Percentiles rank a stretch among this genome's conserved stretches.
phyloP scores from a whole-genome alignment of 73 alveolate species.

The Loxodes magnus region DNA sequence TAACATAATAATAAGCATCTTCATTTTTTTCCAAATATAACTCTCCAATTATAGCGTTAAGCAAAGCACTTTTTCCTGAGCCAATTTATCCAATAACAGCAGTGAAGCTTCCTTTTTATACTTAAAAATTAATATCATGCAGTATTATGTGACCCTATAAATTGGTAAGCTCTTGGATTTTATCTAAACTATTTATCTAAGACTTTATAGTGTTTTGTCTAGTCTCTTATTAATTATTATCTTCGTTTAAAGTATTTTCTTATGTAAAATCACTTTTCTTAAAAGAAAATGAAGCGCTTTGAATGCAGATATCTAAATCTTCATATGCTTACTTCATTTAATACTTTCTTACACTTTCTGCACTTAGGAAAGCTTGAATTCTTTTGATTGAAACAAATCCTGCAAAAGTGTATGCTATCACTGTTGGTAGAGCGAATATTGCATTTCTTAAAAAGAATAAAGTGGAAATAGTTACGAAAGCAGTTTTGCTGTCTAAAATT shows the following conservation, averaged over 20 bases:
- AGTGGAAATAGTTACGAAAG: not conserved
- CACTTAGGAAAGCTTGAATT: not conserved
- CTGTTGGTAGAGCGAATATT: not conserved
- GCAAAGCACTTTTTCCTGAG: constrained; percentile 43
- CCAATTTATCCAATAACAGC: constrained; percentile 55
- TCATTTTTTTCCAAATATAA: constrained; percentile 10
- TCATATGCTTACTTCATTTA: constrained; percentile 18
- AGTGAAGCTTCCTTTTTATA: constrained; percentile 31
- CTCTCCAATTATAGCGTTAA: constrained; percentile 41
- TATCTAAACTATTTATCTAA: no score
- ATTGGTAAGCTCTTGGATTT: no score
- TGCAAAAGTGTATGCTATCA: not conserved
- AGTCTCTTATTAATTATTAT: no score
- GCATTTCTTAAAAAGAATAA: not conserved
- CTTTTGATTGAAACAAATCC: not conserved
- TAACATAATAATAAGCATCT: not conserved
- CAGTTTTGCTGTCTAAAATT: not conserved
- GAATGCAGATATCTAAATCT: no score
- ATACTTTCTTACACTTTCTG: constrained; percentile 1
- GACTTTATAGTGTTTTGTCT: no score
- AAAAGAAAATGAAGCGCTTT: no score
- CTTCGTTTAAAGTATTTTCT: no score
- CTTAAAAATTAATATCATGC: constrained; percentile 25
- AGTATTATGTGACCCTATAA: constrained; percentile 23
- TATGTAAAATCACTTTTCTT: no score